phyloP scores from a whole-genome alignment of 352 stramenopile genomes.

The Aphanomyces astaci region DNA sequence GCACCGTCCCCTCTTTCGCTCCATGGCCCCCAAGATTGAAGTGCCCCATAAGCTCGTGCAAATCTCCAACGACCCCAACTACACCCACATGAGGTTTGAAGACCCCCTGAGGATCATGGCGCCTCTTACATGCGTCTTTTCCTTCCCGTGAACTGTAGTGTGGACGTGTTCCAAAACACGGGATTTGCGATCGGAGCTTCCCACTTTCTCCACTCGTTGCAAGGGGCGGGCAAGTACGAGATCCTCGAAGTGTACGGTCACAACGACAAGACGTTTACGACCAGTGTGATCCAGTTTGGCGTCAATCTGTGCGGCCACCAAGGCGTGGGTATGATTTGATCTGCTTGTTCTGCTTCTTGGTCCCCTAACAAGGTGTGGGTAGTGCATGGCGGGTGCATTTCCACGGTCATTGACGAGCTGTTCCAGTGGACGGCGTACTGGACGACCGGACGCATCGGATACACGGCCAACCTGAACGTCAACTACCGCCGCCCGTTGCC shows the following conservation, averaged over 20 bases:
- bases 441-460: constrained; percentile 15
- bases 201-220: constrained; percentile 22
- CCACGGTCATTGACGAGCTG: constrained; percentile 18
- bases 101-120: too few species aligned
- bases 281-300: constrained; percentile 18
- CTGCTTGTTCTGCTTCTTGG: neutral
- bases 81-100: constrained; percentile 15
- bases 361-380: neutral
- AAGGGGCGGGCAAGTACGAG: constrained; percentile 21
- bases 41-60: neutral
- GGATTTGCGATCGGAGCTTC: constrained; percentile 6
- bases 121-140: too few species aligned
- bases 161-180: constrained; percentile 10
- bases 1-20: constrained; percentile 1
- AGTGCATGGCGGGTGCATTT: constrained; percentile 23
- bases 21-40: neutral
- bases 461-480: constrained; percentile 23
- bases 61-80: constrained; percentile 4
- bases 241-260: constrained; percentile 19
- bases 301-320: constrained; percentile 19
- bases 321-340: constrained; percentile 1
- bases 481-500: constrained; percentile 16
- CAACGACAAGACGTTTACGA: constrained; percentile 18
- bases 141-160: too few species aligned
- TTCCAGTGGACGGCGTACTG: constrained; percentile 21